phyloP scores from a whole-genome alignment of 2,329 filamentous ascomycete genomes.

The Arthrinium phaeospermum region DNA sequence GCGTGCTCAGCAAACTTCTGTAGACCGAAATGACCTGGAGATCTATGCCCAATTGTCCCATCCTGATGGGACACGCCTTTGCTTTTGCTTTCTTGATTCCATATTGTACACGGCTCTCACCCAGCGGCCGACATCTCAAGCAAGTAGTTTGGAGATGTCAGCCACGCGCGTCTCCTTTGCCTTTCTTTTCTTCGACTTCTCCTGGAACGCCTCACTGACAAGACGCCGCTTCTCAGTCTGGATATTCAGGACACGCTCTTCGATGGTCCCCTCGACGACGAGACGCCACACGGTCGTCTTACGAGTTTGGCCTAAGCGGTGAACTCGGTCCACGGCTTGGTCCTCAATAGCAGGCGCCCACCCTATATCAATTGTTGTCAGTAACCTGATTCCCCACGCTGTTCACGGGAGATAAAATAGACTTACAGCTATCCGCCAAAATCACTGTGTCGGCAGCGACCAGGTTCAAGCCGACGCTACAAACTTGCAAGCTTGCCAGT shows the following conservation, averaged over 20 bases:
- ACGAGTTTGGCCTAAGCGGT: constrained; percentile 81
- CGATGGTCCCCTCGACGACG: constrained; percentile 80
- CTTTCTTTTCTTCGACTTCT: constrained; percentile 57
- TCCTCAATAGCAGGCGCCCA: constrained; percentile 94
- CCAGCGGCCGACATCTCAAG: not conserved
- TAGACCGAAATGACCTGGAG: not conserved
- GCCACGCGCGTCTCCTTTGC: constrained; percentile 26
- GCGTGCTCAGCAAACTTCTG: not conserved
- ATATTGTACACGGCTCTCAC: not conserved
- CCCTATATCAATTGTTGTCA: constrained; percentile 49
- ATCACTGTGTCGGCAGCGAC: constrained; percentile 87
- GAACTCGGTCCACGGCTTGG: constrained; percentile 87
- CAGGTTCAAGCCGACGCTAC: constrained; percentile 84
- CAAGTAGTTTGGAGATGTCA: constrained; percentile 24
- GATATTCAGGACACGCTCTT: constrained; percentile 79
- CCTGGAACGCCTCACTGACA: constrained; percentile 79
- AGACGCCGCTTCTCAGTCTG: constrained; percentile 81
- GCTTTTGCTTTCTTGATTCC: not conserved
- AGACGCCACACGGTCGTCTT: constrained; percentile 81
- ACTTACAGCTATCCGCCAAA: constrained; percentile 74
- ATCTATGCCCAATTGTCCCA: not conserved
- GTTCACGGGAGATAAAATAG: not conserved
- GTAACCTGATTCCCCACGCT: constrained; percentile 25
- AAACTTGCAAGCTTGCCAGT: constrained; percentile 82
- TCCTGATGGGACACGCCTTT: not conserved